Conservation (phyloP, 345 rosid species). For the Pistacia vera region DNA sequence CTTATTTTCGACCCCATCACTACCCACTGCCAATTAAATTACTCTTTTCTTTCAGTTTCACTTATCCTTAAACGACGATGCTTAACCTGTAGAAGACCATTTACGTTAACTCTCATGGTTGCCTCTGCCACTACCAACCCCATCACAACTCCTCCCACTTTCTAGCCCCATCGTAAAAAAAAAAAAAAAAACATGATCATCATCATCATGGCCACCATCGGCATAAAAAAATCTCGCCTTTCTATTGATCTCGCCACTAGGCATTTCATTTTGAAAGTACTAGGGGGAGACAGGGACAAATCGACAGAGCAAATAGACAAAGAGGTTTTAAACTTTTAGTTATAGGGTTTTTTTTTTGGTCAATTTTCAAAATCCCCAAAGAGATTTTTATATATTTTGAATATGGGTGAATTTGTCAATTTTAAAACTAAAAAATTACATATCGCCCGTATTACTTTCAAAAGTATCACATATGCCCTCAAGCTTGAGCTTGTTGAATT, state of each 20-base stretch:
- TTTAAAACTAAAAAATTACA: too few species aligned
- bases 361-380: too few species aligned
- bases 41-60: not conserved
- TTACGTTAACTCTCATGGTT: constrained; percentile 5
- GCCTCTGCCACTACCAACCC: constrained; percentile 15
- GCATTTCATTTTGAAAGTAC: constrained; percentile 13
- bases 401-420: too few species aligned
- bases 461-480: too few species aligned
- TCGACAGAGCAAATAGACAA: too few species aligned
- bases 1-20: too few species aligned
- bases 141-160: constrained; percentile 7
- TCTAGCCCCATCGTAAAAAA: constrained; percentile 19
- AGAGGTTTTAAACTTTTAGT: too few species aligned
- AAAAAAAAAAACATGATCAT: constrained; percentile 47
- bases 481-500: too few species aligned
- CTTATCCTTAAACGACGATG: not conserved
- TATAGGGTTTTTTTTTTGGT: too few species aligned
- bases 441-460: too few species aligned
- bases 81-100: not conserved
- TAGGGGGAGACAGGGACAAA: too few species aligned
- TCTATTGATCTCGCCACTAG: constrained; percentile 73
- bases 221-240: constrained; percentile 74
- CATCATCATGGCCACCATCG: constrained; percentile 90
- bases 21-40: not conserved
- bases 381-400: too few species aligned